Evolutionary conservation across 2,329 filamentous ascomycete species (phyloP).

Genomic region (Penicillium corylophilum): DNA sequence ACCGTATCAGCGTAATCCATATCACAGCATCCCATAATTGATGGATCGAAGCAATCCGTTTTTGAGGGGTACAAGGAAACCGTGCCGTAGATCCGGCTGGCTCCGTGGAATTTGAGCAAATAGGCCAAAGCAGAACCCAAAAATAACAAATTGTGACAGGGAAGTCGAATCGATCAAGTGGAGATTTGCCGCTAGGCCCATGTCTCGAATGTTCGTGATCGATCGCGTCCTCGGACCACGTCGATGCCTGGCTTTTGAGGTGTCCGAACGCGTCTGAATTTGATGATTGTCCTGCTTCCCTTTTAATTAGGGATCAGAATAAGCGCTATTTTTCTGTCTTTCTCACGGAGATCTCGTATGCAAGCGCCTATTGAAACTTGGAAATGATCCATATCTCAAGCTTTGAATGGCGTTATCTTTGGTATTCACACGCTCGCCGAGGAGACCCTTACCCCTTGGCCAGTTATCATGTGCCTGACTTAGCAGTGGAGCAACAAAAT

Average conservation of each 20-base stretch:
- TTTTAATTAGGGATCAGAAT: too few species aligned
- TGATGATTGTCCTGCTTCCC: too few species aligned
- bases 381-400: too few species aligned
- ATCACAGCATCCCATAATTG: background rate
- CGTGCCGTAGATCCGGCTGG: background rate
- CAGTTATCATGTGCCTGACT: background rate
- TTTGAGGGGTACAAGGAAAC: background rate
- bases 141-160: background rate
- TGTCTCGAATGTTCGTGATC: background rate
- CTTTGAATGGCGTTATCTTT: background rate
- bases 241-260: background rate
- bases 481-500: background rate
- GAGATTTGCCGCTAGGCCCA: background rate
- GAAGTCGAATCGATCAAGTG: background rate
- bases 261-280: background rate
- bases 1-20: background rate
- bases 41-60: background rate
- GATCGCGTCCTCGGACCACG: background rate
- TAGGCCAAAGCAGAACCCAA: background rate
- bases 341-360: background rate
- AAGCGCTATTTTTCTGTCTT: background rate
- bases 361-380: too few species aligned
- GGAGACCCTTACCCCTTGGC: background rate
- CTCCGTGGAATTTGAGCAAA: background rate
- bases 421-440: background rate